phyloP scores from a whole-genome alignment of 208 protist genomes.

The Lotmaria passim region DNA sequence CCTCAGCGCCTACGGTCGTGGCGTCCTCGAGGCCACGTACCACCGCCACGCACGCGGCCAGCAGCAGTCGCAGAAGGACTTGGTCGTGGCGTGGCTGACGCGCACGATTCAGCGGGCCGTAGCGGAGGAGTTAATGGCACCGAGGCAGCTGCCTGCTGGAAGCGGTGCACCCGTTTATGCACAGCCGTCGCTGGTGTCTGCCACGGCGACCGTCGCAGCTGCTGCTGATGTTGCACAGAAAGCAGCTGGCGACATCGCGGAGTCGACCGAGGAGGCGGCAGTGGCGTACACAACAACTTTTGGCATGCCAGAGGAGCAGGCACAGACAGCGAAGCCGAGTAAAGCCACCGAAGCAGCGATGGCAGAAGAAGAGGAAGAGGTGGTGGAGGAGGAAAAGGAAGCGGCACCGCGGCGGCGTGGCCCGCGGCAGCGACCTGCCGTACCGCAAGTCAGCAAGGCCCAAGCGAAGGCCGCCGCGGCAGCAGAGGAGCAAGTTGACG shows the following conservation, averaged over 20 bases:
- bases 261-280: no score
- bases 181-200: no score
- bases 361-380: conserved; percentile 1
- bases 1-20: conserved; percentile 69
- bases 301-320: no score
- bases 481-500: conserved; percentile 44
- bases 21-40: conserved; percentile 68
- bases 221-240: no score
- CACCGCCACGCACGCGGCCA: conserved; percentile 23
- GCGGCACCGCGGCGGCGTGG: conserved; percentile 12
- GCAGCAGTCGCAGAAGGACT: conserved; percentile 52
- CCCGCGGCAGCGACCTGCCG: conserved; percentile 13
- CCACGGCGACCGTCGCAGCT: no score
- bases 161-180: not conserved
- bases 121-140: conserved; percentile 71
- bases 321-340: no score
- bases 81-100: conserved; percentile 83
- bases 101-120: conserved; percentile 78
- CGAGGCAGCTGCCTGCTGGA: conserved; percentile 14
- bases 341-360: not conserved
- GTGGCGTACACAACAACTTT: no score
- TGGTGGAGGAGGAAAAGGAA: conserved; percentile 25
- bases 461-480: conserved; percentile 28
- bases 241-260: no score
- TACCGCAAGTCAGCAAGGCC: conserved; percentile 2